Base-by-base conservation (phyloP, 495 filamentous ascomycete species). In the Glarea lozoyensis region DNA sequence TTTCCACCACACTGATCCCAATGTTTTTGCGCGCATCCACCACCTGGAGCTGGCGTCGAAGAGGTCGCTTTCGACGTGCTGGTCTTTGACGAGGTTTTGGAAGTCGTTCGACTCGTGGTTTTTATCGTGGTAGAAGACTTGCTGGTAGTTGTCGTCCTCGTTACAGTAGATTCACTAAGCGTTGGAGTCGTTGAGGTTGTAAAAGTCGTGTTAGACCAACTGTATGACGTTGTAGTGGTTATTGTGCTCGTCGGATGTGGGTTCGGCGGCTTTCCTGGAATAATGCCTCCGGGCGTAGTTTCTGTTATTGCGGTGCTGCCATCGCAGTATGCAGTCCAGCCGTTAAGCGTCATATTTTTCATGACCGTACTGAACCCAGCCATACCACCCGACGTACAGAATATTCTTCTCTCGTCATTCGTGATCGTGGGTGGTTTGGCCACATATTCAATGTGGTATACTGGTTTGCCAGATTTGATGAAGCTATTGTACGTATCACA, bases 1-100 rank as follows among this genome's bases (percentile, higher is more conserved):
- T 34, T 32, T n/a, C 41, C 41, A 12, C 41, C 41, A 35, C 41
- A 43, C 19, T 43, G 41, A 23, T 43, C 41, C 29, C 31, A 43
- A 10, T 43, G 27, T 13, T 43, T 43, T 17, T 11, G 4, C 25
- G 27, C 23, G 24, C 41, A 43, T 3, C 41, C 31, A 10, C 29
- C 29, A 17, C 24, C 40, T 3, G 11, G 7, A 9, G 32, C 7
- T 5, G 32, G 10, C 17, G 32, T 35, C n/a, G 31, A 34, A 13
- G 31, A 13, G n/a, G 31, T 7, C 6, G 31, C 17, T 34, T 11
- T 34, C 12, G 25, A 7, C n/a, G 7, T 40, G 13, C 20, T 40
- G 3, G 37, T 27, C 11, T 20, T 20, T 29, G 15, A 12, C n/a
- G 38, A 40, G 23, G 25, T 7, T 7, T n/a, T 29, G 7, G 25